phyloP scores from a whole-genome alignment of 139 green algal species.

The Ettlia oleoabundans region DNA sequence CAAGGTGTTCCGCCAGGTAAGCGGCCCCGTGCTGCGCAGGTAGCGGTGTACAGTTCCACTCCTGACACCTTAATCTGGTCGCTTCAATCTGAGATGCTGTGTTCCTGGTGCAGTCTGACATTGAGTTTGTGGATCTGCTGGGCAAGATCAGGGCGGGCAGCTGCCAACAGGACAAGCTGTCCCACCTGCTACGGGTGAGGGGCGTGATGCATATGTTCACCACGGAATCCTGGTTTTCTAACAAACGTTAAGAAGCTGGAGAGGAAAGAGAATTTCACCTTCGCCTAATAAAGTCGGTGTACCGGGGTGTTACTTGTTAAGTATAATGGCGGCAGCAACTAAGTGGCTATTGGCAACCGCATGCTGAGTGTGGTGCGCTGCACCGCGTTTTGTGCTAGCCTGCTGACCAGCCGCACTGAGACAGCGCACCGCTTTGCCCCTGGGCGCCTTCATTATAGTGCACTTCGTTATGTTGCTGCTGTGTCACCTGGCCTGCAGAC shows the following conservation, averaged over 20 bases:
- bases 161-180: constrained; percentile 23
- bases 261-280: too few species aligned
- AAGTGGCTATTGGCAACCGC: too few species aligned
- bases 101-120: constrained; percentile 34
- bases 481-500: neutral
- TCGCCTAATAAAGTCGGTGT: too few species aligned
- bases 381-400: neutral
- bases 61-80: neutral
- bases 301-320: too few species aligned
- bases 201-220: too few species aligned
- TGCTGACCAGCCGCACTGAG: constrained; percentile 8
- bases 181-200: constrained; percentile 24
- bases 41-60: neutral
- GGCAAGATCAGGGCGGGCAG: constrained; percentile 54
- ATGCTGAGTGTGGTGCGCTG: too few species aligned
- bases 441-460: too few species aligned
- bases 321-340: too few species aligned
- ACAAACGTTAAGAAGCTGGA: too few species aligned
- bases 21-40: neutral
- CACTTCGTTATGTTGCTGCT: neutral
- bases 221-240: too few species aligned
- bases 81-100: too few species aligned
- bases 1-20: constrained; percentile 63
- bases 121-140: constrained; percentile 67
- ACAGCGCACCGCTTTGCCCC: too few species aligned